Base-by-base conservation (phyloP, 495 filamentous ascomycete genomes). In the Penicillium manginii region DNA sequence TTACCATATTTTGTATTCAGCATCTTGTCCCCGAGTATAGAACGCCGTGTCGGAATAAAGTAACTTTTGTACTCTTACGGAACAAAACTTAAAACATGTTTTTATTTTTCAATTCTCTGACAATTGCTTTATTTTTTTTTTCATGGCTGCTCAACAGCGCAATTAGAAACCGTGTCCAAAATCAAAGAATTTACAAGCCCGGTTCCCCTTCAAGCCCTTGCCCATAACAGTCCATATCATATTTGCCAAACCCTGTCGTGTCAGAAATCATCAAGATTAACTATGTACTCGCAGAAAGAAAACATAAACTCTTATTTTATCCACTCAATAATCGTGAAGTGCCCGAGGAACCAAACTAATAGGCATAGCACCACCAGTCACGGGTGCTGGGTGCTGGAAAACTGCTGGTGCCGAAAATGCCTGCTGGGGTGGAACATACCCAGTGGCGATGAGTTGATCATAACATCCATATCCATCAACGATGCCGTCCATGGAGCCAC, bases 351-450 rank as follows among this genome's bases (percentile, higher is more conserved):
- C 67, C 35, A 68, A 54, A 21, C 62, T 52, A 8, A 70, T 43
- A 21, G 67, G 67, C 67, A 70, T 66, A 31, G 67, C 65, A 6
- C 67, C 67, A 43, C 67, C 67, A 2, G 22, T 26, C 14, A 64
- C 62, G 12, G 57, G 57, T 11, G 58, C 55, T 3, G 54, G 17
- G 40, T 64, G 62, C 39, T 66, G 60, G 47, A 70, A 70, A 39
- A 66, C 19, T 4, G 55, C 52, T 14, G 57, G 58, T 9, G 54
- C 52, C 4, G 53, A 51, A 31, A 61, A 67, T 1, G 56, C 31
- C 19, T 53, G 32, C 45, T 60, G 57, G 18, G 55, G 23, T 4
- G 58, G 37, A 9, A 54, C 50, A 61, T 64, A 67, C 9, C 58
- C 55, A 50, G 61, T 22, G 32, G 65, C 62, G 23, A 70, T 63